These are phyloP conservation scores for Orbilia javanica DNA, from an alignment of 2,329 filamentous ascomycete species.

Conservation along the genomic window DNA sequence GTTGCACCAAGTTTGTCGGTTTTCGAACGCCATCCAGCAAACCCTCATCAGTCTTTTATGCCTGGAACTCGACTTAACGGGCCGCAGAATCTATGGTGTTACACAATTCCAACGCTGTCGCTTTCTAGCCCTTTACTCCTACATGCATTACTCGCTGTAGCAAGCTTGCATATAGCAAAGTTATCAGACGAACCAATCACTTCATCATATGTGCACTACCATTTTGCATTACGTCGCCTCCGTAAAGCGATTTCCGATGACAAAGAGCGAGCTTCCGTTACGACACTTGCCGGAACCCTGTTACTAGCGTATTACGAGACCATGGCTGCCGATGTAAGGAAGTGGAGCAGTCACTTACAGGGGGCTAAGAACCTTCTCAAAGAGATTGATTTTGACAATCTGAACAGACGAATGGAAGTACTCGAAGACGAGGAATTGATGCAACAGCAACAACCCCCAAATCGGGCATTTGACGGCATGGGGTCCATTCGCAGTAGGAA, in stretches of 20 bases:
- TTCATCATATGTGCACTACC: slow-evolving; percentile 90
- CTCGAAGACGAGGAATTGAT: slow-evolving; percentile 68
- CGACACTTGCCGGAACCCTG: slow-evolving; percentile 88
- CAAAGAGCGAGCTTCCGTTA: slow-evolving; percentile 77
- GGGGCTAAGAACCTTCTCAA: slow-evolving; percentile 84
- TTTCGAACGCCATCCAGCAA: slow-evolving; percentile 84
- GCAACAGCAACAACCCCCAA: slow-evolving; percentile 31
- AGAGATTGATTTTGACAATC: slow-evolving; percentile 82
- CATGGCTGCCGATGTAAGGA: slow-evolving; percentile 91
- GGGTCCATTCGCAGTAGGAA: slow-evolving; percentile 42
- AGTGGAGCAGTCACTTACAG: slow-evolving; percentile 93
- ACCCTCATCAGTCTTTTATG: slow-evolving; percentile 68
- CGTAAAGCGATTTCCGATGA: slow-evolving; percentile 79
- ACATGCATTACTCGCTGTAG: slow-evolving; percentile 88
- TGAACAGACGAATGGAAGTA: slow-evolving; percentile 78
- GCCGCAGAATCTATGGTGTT: slow-evolving; percentile 72
- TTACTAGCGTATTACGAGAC: slow-evolving; percentile 93
- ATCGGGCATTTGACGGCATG: slow-evolving; percentile 42
- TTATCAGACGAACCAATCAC: slow-evolving; percentile 80
- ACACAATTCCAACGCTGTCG: slow-evolving; percentile 85
- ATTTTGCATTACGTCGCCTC: slow-evolving; percentile 82
- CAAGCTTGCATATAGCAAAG: slow-evolving; percentile 87
- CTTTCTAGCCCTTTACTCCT: slow-evolving; percentile 87
- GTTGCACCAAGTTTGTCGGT: slow-evolving; percentile 88
- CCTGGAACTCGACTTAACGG: slow-evolving; percentile 61